Evolutionary conservation across 768 basidiomycete species (phyloP).

Genomic region (Dioszegia hungarica): DNA sequence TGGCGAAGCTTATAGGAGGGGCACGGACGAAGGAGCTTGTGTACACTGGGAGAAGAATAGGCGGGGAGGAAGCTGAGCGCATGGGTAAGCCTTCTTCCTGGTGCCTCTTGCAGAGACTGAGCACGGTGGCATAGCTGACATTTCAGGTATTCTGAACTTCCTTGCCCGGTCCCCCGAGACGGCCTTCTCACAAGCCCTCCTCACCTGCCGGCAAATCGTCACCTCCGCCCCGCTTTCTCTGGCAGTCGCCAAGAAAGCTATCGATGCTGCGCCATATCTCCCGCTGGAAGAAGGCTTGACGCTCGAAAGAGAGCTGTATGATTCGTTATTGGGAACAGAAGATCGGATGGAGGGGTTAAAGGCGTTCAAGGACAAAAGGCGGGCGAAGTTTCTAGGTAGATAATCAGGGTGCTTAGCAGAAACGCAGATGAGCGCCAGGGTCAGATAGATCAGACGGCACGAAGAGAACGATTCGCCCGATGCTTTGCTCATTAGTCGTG

Average conservation of each 20-base stretch:
- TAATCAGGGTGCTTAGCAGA: no score
- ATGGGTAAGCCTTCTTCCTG: conserved; percentile 24
- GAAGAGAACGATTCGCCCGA: not conserved
- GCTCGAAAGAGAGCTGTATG: conserved; percentile 80
- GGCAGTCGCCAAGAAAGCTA: conserved; percentile 79
- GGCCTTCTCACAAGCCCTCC: conserved; percentile 16
- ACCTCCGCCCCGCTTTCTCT: conserved; percentile 69
- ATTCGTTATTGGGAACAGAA: conserved; percentile 65
- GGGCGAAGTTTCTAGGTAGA: conserved; percentile 67
- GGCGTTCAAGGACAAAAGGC: conserved; percentile 80
- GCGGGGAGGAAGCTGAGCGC: conserved; percentile 70
- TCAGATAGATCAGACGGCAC: no score
- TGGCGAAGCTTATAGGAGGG: conserved; percentile 78
- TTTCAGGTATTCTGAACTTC: conserved; percentile 26
- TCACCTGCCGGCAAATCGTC: conserved; percentile 28
- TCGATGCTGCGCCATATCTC: conserved; percentile 72
- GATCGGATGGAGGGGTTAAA: conserved; percentile 78
- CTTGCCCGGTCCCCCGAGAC: conserved; percentile 15
- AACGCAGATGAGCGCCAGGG: not conserved
- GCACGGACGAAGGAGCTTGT: conserved; percentile 90
- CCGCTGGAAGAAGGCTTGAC: conserved; percentile 82
- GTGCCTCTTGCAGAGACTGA: no score
- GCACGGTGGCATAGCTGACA: not conserved
- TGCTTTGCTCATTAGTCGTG: not conserved
- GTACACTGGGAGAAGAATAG: conserved; percentile 74